A percentile compares a stretch with the other conserved stretches of the same genome.
These are phyloP conservation scores for Solanum clarkiae DNA, from an alignment of 257 asterid genomes.

Conservation along the genomic window DNA sequence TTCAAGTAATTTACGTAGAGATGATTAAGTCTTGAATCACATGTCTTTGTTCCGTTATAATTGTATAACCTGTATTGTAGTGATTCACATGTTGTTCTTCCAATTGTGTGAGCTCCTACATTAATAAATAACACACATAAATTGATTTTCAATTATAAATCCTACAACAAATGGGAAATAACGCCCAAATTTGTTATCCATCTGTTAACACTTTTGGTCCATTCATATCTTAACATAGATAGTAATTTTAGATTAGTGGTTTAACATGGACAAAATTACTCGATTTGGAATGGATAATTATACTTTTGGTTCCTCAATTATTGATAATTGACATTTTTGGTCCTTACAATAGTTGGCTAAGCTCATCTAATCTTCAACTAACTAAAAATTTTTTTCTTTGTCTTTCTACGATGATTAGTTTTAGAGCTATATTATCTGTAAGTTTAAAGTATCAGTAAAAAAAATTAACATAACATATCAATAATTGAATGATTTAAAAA, in stretches of 20 bases:
- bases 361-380: background rate
- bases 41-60: conserved; percentile 25
- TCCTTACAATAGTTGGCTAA: background rate
- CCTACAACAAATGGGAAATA: background rate
- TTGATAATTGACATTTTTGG: background rate
- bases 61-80: conserved; percentile 48
- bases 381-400: too few relatives aligned
- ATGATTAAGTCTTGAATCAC: conserved; percentile 39
- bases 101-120: conserved; percentile 76
- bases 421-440: background rate
- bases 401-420: background rate
- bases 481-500: too few relatives aligned
- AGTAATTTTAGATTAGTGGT: background rate
- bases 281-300: background rate
- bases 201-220: too few relatives aligned
- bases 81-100: conserved; percentile 51
- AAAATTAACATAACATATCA: too few relatives aligned
- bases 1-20: conserved; percentile 45
- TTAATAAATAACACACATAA: background rate
- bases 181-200: too few relatives aligned
- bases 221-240: too few relatives aligned
- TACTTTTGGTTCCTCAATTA: background rate
- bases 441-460: background rate
- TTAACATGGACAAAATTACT: background rate
- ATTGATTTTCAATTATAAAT: background rate